Percentiles rank a stretch among this genome's conserved stretches.
Evolutionary conservation across 345 rosid species (phyloP).

Genomic region (Eucalyptus guilfoylei): DNA sequence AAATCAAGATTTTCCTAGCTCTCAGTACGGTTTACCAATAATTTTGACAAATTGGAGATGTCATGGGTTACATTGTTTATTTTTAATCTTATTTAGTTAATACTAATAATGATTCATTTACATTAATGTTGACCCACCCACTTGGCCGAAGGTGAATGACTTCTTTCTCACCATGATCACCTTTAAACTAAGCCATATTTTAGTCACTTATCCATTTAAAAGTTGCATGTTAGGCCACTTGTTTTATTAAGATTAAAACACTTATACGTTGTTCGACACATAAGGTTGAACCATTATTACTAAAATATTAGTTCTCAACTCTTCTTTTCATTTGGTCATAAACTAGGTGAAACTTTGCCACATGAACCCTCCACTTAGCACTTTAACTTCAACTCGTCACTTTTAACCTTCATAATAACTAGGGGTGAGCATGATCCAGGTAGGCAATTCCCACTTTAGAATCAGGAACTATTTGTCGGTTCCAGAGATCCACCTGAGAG

Average conservation of each 20-base stretch:
- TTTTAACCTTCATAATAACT: neutral
- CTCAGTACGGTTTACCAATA: neutral
- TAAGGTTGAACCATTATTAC: neutral
- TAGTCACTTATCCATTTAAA: neutral
- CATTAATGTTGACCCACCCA: neutral
- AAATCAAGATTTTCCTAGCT: neutral
- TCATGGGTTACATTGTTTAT: neutral
- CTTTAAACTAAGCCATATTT: neutral
- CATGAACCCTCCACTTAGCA: neutral
- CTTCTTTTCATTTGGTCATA: neutral
- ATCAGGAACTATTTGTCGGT: rapidly evolving
- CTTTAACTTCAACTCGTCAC: neutral
- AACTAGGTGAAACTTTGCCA: neutral
- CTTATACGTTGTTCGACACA: neutral
- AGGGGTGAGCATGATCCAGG: too few relatives aligned
- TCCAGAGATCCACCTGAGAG: too few relatives aligned
- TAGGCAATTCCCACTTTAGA: too few relatives aligned
- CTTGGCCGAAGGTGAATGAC: neutral
- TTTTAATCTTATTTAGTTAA: neutral
- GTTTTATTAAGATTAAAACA: neutral
- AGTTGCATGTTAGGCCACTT: neutral
- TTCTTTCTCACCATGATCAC: neutral
- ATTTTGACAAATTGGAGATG: neutral
- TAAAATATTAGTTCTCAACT: neutral
- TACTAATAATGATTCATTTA: neutral